Base-by-base conservation (phyloP, 2,329 filamentous ascomycete genomes). In the Colletotrichum sojae region DNA sequence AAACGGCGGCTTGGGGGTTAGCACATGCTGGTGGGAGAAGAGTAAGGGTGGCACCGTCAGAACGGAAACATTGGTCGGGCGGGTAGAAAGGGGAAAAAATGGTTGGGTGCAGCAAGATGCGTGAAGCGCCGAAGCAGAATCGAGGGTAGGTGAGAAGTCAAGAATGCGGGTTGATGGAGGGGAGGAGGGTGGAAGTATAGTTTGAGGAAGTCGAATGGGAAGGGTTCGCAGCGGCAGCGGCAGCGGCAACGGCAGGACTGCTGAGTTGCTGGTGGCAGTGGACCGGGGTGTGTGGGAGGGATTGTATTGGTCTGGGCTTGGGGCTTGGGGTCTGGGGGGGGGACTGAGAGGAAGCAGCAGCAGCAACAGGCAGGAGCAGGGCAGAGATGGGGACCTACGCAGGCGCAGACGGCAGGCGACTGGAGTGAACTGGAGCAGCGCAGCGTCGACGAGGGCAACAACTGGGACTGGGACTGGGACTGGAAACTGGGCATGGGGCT, bases 11-110 rank as follows among this genome's bases (percentile, higher is more conserved):
- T 67, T 31, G 63, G 58, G 31, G 64, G 67, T 68, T 63, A 70
- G 67, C 67, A 70, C 63, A 67, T 70, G 67, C 63, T 68, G 64
- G 40, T 69, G 57, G 67, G 59, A 53, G 36, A 70, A 70, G 63
- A 52, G 45, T 20, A 70, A 52, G 58, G 67, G 64, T 69, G 58
- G 67, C 67, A 54, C 53, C 52, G 64, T 68, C 48, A 69, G 49
- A 63, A 63, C 52, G 36, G 57, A 70, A 68, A 40, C 57, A 70
- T 70, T 60, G 56, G 53, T 40, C 20, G 43, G 54, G 68, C 48
- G 64, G 64, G 36, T 61, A 52, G 51, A 61, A 43, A 54, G 45
- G 69, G 52, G 57, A 56, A 65, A 62, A 56, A 65, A 25, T 18
- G 51, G 43, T 64, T 52, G 39, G 49, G 20, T 61, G 56, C 27